Evolutionary conservation across 805 yeast species (phyloP).

Genomic region (Teunomyces aglyptinius): DNA sequence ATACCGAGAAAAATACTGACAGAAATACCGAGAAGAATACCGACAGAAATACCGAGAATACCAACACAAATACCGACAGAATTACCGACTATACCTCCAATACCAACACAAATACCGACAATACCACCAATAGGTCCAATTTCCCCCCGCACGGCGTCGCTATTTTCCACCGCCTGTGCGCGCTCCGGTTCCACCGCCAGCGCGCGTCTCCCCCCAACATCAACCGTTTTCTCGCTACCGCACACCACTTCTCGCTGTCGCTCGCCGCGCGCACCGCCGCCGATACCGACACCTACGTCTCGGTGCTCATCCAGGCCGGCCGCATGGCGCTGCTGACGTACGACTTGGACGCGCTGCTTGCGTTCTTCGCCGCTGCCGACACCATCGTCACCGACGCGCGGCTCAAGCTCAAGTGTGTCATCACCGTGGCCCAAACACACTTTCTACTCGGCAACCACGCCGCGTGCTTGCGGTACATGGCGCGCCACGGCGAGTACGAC

Average conservation of each 20-base stretch:
- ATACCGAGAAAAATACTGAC: no score
- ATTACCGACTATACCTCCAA: no score
- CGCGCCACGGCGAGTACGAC: constrained; percentile 20
- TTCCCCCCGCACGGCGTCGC: no score
- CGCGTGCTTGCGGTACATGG: constrained; percentile 34
- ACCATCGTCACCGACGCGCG: constrained; percentile 22
- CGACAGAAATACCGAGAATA: no score
- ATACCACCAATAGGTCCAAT: no score
- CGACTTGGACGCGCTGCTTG: constrained; percentile 40
- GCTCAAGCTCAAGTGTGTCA: constrained; percentile 19
- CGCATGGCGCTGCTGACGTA: constrained; percentile 42
- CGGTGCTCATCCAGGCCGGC: constrained; percentile 44
- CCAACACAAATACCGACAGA: no score
- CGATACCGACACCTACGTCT: constrained; percentile 36
- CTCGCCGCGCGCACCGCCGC: constrained; percentile 28
- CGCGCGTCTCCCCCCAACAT: constrained; percentile 11
- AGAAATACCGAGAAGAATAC: no score
- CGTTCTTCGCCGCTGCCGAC: constrained; percentile 38
- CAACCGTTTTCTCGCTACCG: constrained; percentile 32
- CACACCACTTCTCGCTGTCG: constrained; percentile 39
- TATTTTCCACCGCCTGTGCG: not conserved
- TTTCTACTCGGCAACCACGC: constrained; percentile 27
- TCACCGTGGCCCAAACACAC: constrained; percentile 34
- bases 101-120: no score
- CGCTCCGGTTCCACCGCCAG: not conserved